Evolutionary conservation across 805 yeast genomes (phyloP), one percentile per base, ranked within the genome.

Genomic region (Saturnispora sekii): DNA sequence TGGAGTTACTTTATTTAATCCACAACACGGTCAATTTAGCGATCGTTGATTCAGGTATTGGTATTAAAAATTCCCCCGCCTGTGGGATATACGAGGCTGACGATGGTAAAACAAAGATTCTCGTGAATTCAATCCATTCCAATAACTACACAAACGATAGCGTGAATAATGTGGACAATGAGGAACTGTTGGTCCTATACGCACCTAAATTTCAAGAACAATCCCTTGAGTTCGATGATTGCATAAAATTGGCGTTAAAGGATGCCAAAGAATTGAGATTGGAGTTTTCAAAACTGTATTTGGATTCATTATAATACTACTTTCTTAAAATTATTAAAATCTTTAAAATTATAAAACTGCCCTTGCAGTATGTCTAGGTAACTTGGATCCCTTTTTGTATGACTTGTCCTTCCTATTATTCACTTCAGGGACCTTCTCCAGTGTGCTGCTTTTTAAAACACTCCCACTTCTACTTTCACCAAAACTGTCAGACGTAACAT

Each of bases 1-100:
- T 62, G 32, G 60, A 57, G 34, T 59, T 73, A 28, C 62, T 72
- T 28, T 66, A 73, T 34, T 62, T 65, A 30, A 58, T 80, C 3
- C 69, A 76, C n/a, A 80, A 79, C 51, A 72, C 79, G 33, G 72
- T 84, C 0, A 76, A 84, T 3, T 59, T 87, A 41, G 95, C 96
- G 0, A 61, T 93, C 46, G 79, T 84, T 0, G 93, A 93, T 61
- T 81, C 96, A 0, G 88, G 88, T 7, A 78, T 90, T 26, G 94
- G 89, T 54, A 59, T 87, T 28, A 69, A 75, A 45, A 95, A 89
- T 56, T 66, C 88, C 49, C 89, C 88, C 1, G 74, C 87, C 7
- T 71, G 81, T 49, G 84, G 86, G 1, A 51, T 55, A 32, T 36
- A 41, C 5, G 44, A 42, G 16, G 41, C 47, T 5, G 43, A 40